Evolutionary conservation across 106 monocot species (phyloP), one percentile per base, ranked within the genome.

Genomic region (Allium fistulosum): DNA sequence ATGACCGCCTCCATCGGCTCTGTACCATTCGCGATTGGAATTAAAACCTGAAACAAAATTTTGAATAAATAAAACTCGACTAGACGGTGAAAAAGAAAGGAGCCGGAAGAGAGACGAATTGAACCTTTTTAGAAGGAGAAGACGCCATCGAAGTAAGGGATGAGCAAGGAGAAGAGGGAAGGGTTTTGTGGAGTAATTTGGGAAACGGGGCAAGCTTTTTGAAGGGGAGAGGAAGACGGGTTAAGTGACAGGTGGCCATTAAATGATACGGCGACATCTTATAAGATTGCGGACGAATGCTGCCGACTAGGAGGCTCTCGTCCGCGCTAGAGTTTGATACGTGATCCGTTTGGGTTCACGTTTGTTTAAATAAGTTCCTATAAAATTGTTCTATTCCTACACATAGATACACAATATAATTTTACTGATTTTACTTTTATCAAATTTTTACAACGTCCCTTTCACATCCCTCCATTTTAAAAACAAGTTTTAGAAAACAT

Each of bases 1-100:
- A 95, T 83, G 47, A 88, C 80, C n/a, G 91, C 95, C 75, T 95
- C 95, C 82, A 95, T 79, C 62, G 95, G 91, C 83, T 96, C 95
- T 67, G 91, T 85, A 10, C 95, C 91, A 66, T 83, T 51, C 26
- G 85, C 91, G 65, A 96, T 76, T 45, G 95, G 95, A 4, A 96
- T 78, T 2, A 96, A 70, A 4, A 91, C 91, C 88, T 91, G 74
- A 26, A 45, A 62, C 13, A 9, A 2, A 62, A 27, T 26, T 59
- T 59, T 26, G n/a, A 59, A 59, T 59, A 17, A 59, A 37, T 63
- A 4, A 4, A 48, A 7, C 49, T 48, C 2, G 46, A 64, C 49
- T 46, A 64, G 11, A 12, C 4, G n/a, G n/a, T 51, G 26, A 46
- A 48, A 61, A 15, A 18, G 13, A 10, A 10, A 26, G 22, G 7